Base-by-base conservation (phyloP, 2,329 filamentous ascomycete species). In the Talaromyces sp. region DNA sequence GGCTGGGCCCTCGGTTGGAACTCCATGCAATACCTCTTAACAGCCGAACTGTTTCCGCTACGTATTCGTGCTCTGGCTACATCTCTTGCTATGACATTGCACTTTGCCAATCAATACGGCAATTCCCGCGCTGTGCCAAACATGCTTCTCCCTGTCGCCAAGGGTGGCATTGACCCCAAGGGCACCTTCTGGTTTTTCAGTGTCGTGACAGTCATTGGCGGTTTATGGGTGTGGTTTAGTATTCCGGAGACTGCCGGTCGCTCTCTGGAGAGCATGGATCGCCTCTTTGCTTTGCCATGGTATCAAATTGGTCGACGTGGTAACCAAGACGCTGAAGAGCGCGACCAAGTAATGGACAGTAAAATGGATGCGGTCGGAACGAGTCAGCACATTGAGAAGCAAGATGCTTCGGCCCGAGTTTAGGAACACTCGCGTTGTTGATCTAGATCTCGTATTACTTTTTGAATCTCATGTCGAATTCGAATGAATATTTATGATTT, bases 121-220 rank as follows among this genome's bases (percentile, higher is more conserved):
- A 91, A 89, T 75, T 81, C 84, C 1, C 86, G 89, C 32, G 87
- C 89, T 0, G 86, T 91, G 0, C 89, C 88, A 1, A 83, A 85
- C 59, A 90, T 91, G 87, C 82, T 92, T 40, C 77, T 91, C 1
- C 51, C 59, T 2, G 54, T 56, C 13, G 43, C 54, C 0, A 40
- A 65, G 4, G 72, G 71, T 8, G 71, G 73, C 24, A 77, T 83
- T 67, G 77, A 75, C 0, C 76, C 75, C 22, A 83, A 80, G 54
- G 89, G 89, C 0, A 91, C 89, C 0, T 92, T 92, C 76, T 86
- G 87, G 82, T 89, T 86, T 74, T 92, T 91, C 70, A 79, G 82
- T 0, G 83, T 80, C 2, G 79, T 91, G 9, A 91, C 88, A 0
- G 58, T 87, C 1, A 40, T 90, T 4, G 88, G 88, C 24, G 83